phyloP scores from a whole-genome alignment of 176 grass and related monocot species.

The Eleusine coracana region DNA sequence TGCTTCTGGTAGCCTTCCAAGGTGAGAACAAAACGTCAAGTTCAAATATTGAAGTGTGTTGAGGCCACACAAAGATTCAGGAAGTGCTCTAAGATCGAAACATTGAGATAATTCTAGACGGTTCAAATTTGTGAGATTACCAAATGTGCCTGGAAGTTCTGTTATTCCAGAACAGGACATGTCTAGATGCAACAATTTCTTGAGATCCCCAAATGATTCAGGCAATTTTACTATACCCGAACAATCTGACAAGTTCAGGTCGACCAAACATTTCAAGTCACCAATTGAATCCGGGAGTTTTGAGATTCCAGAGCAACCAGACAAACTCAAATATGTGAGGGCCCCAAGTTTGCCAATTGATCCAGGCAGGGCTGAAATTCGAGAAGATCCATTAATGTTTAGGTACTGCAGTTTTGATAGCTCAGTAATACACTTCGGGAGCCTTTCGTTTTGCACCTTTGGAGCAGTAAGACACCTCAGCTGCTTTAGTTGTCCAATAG shows the following conservation, averaged over 20 bases:
- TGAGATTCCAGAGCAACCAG: not conserved
- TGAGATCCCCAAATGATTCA: not conserved
- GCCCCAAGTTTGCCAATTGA: not conserved
- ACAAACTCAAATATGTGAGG: not conserved
- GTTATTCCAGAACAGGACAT: too few relatives aligned
- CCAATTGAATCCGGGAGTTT: not conserved
- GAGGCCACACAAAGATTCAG: not conserved
- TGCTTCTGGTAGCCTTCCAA: too few relatives aligned
- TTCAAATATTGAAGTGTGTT: not conserved
- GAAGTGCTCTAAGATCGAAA: not conserved
- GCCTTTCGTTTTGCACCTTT: not conserved
- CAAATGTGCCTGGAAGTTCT: not conserved
- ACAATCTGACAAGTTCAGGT: not conserved
- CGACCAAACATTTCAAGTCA: not conserved
- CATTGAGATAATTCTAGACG: not conserved
- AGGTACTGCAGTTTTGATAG: constrained; percentile 1
- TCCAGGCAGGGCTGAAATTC: not conserved
- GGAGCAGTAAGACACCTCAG: not conserved
- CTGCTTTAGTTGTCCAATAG: not conserved
- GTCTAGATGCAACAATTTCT: too few relatives aligned
- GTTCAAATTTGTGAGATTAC: not conserved
- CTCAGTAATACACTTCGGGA: not conserved
- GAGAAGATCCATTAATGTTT: not conserved
- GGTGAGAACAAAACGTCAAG: too few relatives aligned
- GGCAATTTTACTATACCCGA: not conserved